These are phyloP conservation scores for Aspergillus tubingensis DNA, from an alignment of 2,329 filamentous ascomycete species.

Conservation along the genomic window DNA sequence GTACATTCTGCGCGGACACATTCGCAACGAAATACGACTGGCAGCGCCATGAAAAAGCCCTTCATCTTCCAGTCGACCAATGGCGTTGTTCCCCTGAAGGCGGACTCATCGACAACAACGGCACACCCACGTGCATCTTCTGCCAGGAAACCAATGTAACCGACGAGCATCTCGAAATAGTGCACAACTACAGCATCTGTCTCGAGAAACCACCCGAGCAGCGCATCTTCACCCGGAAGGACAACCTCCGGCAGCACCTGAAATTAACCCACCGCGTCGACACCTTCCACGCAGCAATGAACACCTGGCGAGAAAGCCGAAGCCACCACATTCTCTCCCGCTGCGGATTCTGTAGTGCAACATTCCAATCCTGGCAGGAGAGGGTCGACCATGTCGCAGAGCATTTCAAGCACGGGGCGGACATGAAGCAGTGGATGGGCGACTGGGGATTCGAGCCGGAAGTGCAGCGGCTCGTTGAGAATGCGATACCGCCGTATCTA, in stretches of 20 bases:
- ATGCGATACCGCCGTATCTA: constrained; percentile 36
- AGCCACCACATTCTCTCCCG: constrained; percentile 50
- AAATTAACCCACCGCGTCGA: constrained; percentile 57
- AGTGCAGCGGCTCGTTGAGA: constrained; percentile 33
- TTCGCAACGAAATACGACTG: constrained; percentile 51
- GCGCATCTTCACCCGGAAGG: constrained; percentile 60
- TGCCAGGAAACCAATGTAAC: constrained; percentile 53
- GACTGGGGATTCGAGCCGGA: constrained; percentile 41
- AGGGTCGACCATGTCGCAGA: constrained; percentile 39
- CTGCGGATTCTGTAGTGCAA: constrained; percentile 37
- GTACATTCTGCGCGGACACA: constrained; percentile 49
- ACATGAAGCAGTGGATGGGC: constrained; percentile 40
- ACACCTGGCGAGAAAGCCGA: constrained; percentile 55
- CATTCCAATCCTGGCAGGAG: constrained; percentile 37
- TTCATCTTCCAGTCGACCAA: constrained; percentile 53
- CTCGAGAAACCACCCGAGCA: constrained; percentile 58
- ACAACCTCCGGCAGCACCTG: constrained; percentile 59
- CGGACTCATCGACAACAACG: constrained; percentile 32
- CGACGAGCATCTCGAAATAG: constrained; percentile 53
- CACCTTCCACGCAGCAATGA: constrained; percentile 50
- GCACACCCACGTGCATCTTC: constrained; percentile 54
- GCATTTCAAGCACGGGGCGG: constrained; percentile 36
- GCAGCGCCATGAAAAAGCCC: constrained; percentile 50
- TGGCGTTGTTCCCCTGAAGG: constrained; percentile 56
- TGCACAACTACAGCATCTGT: constrained; percentile 57